Evolutionary conservation across 1,284 basidiomycete genomes (phyloP).

Genomic region (Cryptococcus neoformans): DNA sequence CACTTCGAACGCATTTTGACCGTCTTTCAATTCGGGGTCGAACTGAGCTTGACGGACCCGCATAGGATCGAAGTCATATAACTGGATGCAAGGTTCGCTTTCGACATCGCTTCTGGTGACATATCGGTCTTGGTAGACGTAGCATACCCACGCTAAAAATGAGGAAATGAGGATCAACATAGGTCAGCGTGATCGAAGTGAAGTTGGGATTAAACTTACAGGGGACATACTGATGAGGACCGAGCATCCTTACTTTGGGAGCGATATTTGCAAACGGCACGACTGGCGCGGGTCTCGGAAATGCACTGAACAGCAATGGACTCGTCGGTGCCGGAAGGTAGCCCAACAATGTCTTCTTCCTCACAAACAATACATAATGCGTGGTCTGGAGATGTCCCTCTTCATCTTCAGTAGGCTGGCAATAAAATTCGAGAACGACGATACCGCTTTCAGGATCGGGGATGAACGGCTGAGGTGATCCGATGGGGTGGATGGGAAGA

Average conservation of each 20-base stretch:
- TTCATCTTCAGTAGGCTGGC: conserved; percentile 16
- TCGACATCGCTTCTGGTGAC: conserved; percentile 9
- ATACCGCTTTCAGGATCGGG: conserved; percentile 43
- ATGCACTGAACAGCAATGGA: conserved; percentile 25
- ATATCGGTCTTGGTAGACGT: conserved; percentile 46
- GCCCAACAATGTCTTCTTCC: conserved; percentile 32
- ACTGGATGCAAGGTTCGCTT: conserved; percentile 12
- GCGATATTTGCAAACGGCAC: conserved; percentile 35
- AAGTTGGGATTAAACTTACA: conserved; percentile 8
- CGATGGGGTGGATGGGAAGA: conserved; percentile 33
- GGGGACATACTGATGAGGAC: conserved; percentile 20
- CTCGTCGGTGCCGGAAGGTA: conserved; percentile 40
- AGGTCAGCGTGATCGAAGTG: not conserved
- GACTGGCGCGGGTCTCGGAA: conserved; percentile 28
- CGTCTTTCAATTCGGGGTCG: not conserved
- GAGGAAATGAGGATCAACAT: not conserved
- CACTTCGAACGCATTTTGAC: conserved; percentile 19
- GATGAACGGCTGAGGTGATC: conserved; percentile 28
- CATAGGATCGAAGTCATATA: conserved; percentile 47
- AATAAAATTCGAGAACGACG: conserved; percentile 36
- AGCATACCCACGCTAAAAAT: conserved; percentile 45
- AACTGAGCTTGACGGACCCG: conserved; percentile 21
- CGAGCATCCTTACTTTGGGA: conserved; percentile 39
- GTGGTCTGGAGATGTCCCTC: conserved; percentile 8
- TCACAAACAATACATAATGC: conserved; percentile 34